phyloP scores from a whole-genome alignment of 2,329 filamentous ascomycete genomes.

The Cladosporium halotolerans region DNA sequence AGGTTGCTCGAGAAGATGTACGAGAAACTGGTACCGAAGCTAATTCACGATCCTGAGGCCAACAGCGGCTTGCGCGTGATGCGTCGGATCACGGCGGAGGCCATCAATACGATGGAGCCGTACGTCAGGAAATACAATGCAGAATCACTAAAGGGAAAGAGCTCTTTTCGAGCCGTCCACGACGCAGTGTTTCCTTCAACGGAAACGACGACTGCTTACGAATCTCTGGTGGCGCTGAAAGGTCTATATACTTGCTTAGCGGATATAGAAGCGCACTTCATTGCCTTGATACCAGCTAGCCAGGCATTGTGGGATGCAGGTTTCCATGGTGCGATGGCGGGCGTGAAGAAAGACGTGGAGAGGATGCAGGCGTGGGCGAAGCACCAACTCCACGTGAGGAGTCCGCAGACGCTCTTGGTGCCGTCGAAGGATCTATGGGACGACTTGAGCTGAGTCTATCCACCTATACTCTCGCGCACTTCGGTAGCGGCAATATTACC shows the following conservation, averaged over 20 bases:
- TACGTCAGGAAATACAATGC: neutral
- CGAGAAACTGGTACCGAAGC: neutral
- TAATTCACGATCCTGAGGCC: neutral
- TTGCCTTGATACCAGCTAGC: neutral
- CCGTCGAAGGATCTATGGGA: neutral
- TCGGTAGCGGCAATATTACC: neutral
- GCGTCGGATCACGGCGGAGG: neutral
- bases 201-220: neutral
- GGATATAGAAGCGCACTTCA: neutral
- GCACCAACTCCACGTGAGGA: neutral
- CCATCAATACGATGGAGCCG: neutral
- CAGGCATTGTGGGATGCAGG: neutral
- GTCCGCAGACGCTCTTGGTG: neutral
- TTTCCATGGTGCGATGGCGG: neutral
- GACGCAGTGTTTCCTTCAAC: neutral
- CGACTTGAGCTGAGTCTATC: neutral
- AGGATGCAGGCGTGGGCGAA: neutral
- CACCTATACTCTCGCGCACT: neutral
- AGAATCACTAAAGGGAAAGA: neutral
- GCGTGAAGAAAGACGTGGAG: neutral
- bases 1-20: neutral
- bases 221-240: neutral
- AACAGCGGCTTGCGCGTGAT: neutral
- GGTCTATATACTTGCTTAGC: neutral
- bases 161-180: neutral